Percentiles rank a stretch among this genome's conserved stretches.
Conservation (phyloP, 179 eudicot species). For the Spinacia oleracea region DNA sequence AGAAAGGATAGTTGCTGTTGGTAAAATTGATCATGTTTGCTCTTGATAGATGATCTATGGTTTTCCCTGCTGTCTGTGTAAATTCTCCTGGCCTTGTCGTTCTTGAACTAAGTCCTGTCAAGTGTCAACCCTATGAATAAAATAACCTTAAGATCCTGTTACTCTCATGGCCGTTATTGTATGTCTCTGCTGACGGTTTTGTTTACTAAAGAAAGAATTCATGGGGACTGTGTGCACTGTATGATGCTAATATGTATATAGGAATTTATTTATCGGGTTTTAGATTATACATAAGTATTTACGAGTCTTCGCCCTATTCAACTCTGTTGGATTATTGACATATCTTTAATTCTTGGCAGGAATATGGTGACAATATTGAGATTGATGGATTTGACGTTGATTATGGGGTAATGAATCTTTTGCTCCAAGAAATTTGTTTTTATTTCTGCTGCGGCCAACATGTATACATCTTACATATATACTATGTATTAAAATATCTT, state of each 20-base stretch:
- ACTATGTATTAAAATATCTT: too few relatives aligned
- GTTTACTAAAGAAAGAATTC: not conserved
- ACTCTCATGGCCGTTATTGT: not conserved
- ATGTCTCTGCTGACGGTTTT: not conserved
- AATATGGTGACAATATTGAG: conserved; percentile 76
- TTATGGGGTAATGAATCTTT: conserved; percentile 68
- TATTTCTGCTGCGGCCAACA: not conserved
- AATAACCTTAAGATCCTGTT: not conserved
- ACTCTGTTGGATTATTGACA: not conserved
- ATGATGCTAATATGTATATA: not conserved
- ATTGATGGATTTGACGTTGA: conserved; percentile 91
- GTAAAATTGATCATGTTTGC: not conserved
- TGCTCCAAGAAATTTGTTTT: not conserved
- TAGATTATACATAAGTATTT: not conserved
- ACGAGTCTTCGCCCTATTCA: too few relatives aligned
- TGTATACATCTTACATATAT: not conserved
- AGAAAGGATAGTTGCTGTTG: not conserved
- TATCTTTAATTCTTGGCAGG: conserved; percentile 43
- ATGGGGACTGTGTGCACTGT: not conserved
- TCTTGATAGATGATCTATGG: not conserved
- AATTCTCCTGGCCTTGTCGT: not conserved
- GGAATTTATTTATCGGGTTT: not conserved
- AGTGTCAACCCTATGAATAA: not conserved
- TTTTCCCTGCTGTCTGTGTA: not conserved
- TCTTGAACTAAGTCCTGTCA: not conserved